These are phyloP conservation scores for Antitrichia curtipendula DNA, from an alignment of 225 moss, liverwort and hornwort species.

Conservation along the genomic window DNA sequence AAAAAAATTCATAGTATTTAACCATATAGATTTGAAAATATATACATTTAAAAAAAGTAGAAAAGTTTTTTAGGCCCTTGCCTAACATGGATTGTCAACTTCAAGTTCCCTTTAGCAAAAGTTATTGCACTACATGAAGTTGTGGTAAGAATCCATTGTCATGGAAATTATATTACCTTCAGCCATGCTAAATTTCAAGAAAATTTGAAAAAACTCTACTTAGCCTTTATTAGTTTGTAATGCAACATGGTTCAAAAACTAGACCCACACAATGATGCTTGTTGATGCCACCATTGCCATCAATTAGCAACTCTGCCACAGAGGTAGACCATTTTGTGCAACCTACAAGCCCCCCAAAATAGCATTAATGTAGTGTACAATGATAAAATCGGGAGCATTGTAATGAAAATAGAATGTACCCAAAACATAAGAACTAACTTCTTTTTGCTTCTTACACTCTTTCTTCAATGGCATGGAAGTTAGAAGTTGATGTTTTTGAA, in stretches of 20 bases:
- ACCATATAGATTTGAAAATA: background rate
- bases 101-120: accelerated
- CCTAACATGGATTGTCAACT: accelerated
- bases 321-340: too few relatives aligned
- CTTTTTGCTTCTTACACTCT: too few relatives aligned
- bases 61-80: accelerated
- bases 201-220: background rate
- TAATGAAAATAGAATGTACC: too few relatives aligned
- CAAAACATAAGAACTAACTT: too few relatives aligned
- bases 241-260: background rate
- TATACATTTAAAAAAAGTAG: background rate
- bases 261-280: accelerated
- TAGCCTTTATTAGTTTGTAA: background rate
- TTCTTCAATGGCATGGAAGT: too few relatives aligned
- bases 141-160: background rate
- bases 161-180: background rate
- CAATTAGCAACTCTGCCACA: too few relatives aligned
- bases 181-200: accelerated
- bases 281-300: too few relatives aligned
- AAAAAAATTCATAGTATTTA: background rate
- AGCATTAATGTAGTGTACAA: too few relatives aligned
- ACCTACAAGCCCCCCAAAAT: too few relatives aligned
- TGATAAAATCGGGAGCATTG: too few relatives aligned
- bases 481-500: too few relatives aligned
- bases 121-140: background rate